Percentiles rank a stretch among this genome's conserved stretches.
Conservation (phyloP, 202 grass and related monocot species). For the Setaria viridis region DNA sequence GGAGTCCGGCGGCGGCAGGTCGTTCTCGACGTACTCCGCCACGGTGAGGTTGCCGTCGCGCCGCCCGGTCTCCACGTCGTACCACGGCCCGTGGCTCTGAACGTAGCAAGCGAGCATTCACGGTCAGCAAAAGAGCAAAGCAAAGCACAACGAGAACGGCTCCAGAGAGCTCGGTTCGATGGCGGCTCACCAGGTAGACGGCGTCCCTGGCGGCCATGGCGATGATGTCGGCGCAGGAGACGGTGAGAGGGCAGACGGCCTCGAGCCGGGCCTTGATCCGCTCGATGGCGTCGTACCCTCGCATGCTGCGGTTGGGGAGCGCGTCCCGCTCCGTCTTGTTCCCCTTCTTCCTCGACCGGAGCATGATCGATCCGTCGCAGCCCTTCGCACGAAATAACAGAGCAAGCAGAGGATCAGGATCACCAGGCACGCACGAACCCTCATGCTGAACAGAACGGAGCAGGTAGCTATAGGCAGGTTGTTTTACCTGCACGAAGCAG, state of each 20-base stretch:
- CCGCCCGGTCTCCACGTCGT: slow-evolving; percentile 72
- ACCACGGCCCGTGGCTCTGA: slow-evolving; percentile 59
- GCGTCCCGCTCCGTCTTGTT: slow-evolving; percentile 67
- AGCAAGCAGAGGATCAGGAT: not conserved
- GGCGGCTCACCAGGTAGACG: slow-evolving; percentile 54
- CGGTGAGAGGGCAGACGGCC: slow-evolving; percentile 72
- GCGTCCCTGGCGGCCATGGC: slow-evolving; percentile 79
- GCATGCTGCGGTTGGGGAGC: slow-evolving; percentile 64
- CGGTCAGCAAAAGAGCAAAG: slow-evolving; percentile 14
- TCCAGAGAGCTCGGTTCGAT: not conserved
- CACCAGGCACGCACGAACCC: not conserved
- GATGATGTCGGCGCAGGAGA: slow-evolving; percentile 91
- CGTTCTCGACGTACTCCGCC: slow-evolving; percentile 52
- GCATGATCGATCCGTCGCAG: slow-evolving; percentile 83
- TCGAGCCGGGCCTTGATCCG: slow-evolving; percentile 72
- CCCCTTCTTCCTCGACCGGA: slow-evolving; percentile 39
- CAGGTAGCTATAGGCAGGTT: not conserved
- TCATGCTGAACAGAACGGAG: not conserved
- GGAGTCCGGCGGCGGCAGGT: slow-evolving; percentile 80
- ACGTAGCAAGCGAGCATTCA: not conserved
- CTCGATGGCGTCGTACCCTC: slow-evolving; percentile 66
- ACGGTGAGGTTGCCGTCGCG: slow-evolving; percentile 56
- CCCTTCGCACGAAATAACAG: slow-evolving; percentile 45
- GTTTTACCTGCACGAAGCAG: slow-evolving; percentile 69
- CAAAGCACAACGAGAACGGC: not conserved